phyloP scores from a whole-genome alignment of 2,329 filamentous ascomycete species.

The Microcyclospora tardicrescens region DNA sequence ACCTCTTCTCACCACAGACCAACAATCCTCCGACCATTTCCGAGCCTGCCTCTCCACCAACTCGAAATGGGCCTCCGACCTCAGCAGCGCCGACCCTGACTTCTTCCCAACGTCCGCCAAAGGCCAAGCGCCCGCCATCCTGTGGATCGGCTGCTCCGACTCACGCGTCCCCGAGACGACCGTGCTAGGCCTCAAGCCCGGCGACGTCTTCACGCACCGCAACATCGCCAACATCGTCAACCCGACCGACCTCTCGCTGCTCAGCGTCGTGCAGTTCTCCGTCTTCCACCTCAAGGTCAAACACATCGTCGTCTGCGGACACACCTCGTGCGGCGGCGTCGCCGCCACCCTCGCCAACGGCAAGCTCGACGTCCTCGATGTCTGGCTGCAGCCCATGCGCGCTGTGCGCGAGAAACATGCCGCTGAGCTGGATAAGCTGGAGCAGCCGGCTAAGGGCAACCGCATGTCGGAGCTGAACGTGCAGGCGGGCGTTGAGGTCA shows the following conservation, averaged over 20 bases:
- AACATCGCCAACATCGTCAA: constrained; percentile 81
- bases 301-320: constrained; percentile 49
- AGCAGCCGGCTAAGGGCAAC: constrained; percentile 37
- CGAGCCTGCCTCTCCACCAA: constrained; percentile 51
- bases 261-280: constrained; percentile 67
- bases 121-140: constrained; percentile 53
- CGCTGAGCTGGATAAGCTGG: constrained; percentile 35
- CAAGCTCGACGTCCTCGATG: constrained; percentile 46
- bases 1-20: not conserved
- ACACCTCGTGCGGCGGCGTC: constrained; percentile 48
- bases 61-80: constrained; percentile 55
- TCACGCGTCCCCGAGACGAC: constrained; percentile 74
- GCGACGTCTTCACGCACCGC: constrained; percentile 79
- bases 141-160: constrained; percentile 83
- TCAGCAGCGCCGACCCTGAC: constrained; percentile 51
- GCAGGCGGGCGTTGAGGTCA: constrained; percentile 49
- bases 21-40: constrained; percentile 6
- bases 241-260: constrained; percentile 60
- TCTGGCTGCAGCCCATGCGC: constrained; percentile 47
- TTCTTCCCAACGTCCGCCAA: constrained; percentile 56
- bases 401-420: constrained; percentile 40
- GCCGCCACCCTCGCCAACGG: constrained; percentile 42
- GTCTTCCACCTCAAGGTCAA: constrained; percentile 57
- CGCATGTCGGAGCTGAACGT: constrained; percentile 70
- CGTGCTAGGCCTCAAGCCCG: constrained; percentile 63